A percentile compares a stretch with the other conserved stretches of the same genome.
Conservation (phyloP, 2,329 filamentous ascomycete genomes). For the Tolypocladium pustulatum region DNA sequence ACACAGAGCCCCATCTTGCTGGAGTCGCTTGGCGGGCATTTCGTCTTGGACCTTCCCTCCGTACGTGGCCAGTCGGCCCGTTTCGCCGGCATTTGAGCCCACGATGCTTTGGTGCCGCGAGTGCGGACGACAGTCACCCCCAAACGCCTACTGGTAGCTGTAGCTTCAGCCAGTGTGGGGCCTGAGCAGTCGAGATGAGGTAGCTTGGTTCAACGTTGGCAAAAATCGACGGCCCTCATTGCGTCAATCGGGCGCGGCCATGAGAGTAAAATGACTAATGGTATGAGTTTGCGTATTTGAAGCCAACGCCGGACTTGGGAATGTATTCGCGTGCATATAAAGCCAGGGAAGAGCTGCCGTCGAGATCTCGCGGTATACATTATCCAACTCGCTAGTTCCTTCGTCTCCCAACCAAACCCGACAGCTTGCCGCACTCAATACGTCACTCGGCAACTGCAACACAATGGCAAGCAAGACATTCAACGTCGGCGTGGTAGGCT, state of each 20-base stretch:
- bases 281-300: background rate
- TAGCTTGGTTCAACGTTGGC: background rate
- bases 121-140: background rate
- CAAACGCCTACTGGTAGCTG: background rate
- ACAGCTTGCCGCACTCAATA: background rate
- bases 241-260: background rate
- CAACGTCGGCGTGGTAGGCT: conserved; percentile 41
- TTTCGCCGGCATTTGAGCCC: background rate
- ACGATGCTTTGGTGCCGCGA: background rate
- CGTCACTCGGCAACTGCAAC: background rate
- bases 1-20: background rate
- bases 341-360: background rate
- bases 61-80: background rate
- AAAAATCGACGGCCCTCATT: background rate
- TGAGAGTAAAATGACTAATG: background rate
- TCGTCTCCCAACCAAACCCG: background rate
- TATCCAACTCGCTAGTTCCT: background rate
- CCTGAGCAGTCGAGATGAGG: background rate
- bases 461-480: conserved; percentile 27
- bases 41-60: background rate
- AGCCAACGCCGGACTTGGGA: background rate
- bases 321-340: no score
- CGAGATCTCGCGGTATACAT: background rate
- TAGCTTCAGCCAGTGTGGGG: background rate
- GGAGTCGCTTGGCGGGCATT: background rate